These are phyloP conservation scores for Candida sphagnicola DNA, from an alignment of 805 yeast species.

Conservation along the genomic window DNA sequence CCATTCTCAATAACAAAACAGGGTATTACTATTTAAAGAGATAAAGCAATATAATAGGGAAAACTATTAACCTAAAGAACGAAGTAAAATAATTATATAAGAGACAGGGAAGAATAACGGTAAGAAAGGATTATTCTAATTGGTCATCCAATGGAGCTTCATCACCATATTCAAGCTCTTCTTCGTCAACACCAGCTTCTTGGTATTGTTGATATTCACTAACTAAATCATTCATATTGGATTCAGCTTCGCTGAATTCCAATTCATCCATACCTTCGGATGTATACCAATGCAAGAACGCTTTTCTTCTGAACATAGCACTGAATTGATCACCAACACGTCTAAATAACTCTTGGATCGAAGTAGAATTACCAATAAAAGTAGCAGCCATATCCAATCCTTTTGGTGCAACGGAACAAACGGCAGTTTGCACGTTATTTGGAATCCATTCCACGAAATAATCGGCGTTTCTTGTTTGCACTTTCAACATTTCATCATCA, in stretches of 20 bases:
- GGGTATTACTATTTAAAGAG: slow-evolving; percentile 5
- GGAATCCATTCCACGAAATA: slow-evolving; percentile 97
- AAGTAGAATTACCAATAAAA: slow-evolving; percentile 88
- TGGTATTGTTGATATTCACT: slow-evolving; percentile 90
- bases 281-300: slow-evolving; percentile 95
- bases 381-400: slow-evolving; percentile 88
- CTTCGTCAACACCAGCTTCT: slow-evolving; percentile 74
- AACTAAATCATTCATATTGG: slow-evolving; percentile 84
- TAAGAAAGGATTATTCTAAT: slow-evolving; percentile 33
- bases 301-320: slow-evolving; percentile 90
- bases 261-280: slow-evolving; percentile 95
- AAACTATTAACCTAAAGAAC: background rate
- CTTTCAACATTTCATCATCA: slow-evolving; percentile 86
- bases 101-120: background rate
- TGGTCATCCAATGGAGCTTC: slow-evolving; percentile 59
- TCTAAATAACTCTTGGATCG: slow-evolving; percentile 86
- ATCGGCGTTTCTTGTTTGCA: slow-evolving; percentile 75
- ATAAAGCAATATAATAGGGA: background rate
- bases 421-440: slow-evolving; percentile 89
- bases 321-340: slow-evolving; percentile 87
- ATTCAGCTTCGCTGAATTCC: slow-evolving; percentile 92
- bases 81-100: slow-evolving; percentile 3
- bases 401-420: slow-evolving; percentile 86
- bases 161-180: slow-evolving; percentile 66
- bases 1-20: background rate